Base-by-base conservation (phyloP, 2,329 filamentous ascomycete species). In the Alternaria burnsii region DNA sequence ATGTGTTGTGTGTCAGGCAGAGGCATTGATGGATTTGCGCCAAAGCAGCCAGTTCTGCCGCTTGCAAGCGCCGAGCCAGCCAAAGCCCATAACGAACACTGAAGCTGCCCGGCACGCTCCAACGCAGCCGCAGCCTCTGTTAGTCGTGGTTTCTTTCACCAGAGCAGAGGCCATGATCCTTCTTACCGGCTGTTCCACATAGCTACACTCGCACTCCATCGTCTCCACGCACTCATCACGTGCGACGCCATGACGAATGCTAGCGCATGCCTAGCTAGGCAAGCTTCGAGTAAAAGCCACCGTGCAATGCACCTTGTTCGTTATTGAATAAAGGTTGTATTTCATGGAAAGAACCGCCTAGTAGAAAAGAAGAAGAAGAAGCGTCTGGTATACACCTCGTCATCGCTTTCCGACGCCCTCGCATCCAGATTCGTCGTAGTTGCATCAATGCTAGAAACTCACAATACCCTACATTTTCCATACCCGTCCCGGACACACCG, bases 1-100 rank as follows among this genome's bases (percentile, higher is more conserved):
- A 75, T 75, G 69, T 66, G 67, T 69, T 70, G 70, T 67, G 72
- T 69, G 34, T n/a, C 70, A 69, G 67, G 60, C 66, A 66, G 62
- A 59, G 58, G 59, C 63, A 38, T 58, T 59, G 65, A 65, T 62
- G 62, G 53, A 61, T 52, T 66, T 61, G 61, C 68, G 63, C 62
- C 58, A 59, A 52, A 52, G 44, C 57, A 56, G n/a, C 63, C 46
- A 50, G 30, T 36, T 24, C 46, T 24, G 46, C 46, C 65, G 65
- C 60, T 53, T 51, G 32, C 58, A 59, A 54, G 58, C 65, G 67
- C 69, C 62, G 59, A 70, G 69, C 56, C 67, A 57, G 58, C 46
- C 57, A 61, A 46, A 60, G 55, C 34, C 54, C 57, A 61, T 47
- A 52, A 52, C 38, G 36, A 42, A 36, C 54, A n/a, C 26, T 32